These are phyloP conservation scores for Yamadazyma taylorii DNA, from an alignment of 1,139 yeast species.

Conservation along the genomic window DNA sequence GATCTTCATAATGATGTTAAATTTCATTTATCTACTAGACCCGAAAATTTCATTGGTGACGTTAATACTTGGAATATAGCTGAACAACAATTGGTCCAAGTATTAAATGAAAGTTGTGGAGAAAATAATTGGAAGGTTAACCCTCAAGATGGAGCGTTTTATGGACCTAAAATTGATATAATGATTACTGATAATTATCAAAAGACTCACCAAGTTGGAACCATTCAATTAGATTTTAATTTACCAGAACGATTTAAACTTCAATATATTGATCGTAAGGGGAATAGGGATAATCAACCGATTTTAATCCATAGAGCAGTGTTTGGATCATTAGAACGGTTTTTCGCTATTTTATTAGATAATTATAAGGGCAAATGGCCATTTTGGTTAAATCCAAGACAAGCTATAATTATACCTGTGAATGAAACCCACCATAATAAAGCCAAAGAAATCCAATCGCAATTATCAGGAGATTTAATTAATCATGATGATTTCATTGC, in stretches of 20 bases:
- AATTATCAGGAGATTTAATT: slow-evolving; percentile 52
- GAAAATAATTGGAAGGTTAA: slow-evolving; percentile 65
- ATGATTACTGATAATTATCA: slow-evolving; percentile 79
- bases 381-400: slow-evolving; percentile 96
- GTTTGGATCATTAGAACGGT: slow-evolving; percentile 91
- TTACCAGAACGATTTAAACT: slow-evolving; percentile 83
- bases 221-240: slow-evolving; percentile 94
- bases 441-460: slow-evolving; percentile 51
- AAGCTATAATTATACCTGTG: slow-evolving; percentile 83
- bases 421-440: slow-evolving; percentile 54
- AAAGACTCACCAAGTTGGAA: slow-evolving; percentile 92
- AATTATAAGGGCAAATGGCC: slow-evolving; percentile 97
- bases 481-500: slow-evolving; percentile 31
- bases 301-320: slow-evolving; percentile 95
- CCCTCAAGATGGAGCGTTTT: slow-evolving; percentile 96
- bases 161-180: slow-evolving; percentile 94
- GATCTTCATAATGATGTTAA: slow-evolving; percentile 62
- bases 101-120: slow-evolving; percentile 59
- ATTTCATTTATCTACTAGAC: slow-evolving; percentile 82
- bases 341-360: slow-evolving; percentile 86
- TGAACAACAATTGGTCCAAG: slow-evolving; percentile 66
- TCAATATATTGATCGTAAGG: slow-evolving; percentile 55
- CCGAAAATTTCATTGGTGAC: slow-evolving; percentile 78
- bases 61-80: slow-evolving; percentile 83
- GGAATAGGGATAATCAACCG: slow-evolving; percentile 59